Evolutionary conservation across 2,329 filamentous ascomycete genomes (phyloP), one percentile per base, ranked within the genome.

Genomic region (Penicillium sp.): DNA sequence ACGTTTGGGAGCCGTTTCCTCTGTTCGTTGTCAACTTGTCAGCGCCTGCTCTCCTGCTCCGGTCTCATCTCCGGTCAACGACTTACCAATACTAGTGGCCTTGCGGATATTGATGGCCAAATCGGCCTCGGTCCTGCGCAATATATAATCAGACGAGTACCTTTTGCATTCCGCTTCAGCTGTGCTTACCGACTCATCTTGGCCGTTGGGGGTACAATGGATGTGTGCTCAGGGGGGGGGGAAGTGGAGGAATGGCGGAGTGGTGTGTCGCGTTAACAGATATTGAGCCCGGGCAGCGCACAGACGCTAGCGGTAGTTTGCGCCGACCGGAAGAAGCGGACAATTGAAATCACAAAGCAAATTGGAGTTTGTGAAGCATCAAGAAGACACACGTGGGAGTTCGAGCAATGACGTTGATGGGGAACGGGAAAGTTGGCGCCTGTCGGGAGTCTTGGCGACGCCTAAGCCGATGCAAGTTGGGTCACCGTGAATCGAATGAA

Each of bases 1-100:
- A 83, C 85, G 81, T 78, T 88, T 88, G 26, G 85, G 85, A 16
- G 85, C 85, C 41, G 84, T 84, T 73, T 86, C 84, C 67, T 86
- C 84, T 82, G 57, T 50, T 51, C 45, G 58, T 47, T 39, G 56
- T 64, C 50, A 65, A 55, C 59, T 48, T 30, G 62, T 60, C 52
- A 59, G 55, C 47, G 23, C n/a, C 41, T 43, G 35, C 30, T 57
- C 34, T 46, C 56, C 11, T 45, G 40, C 41, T 23, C 39, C n/a
- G 45, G 27, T 40, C 47, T 41, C 29, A 44, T 53, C 46, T 34
- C 41, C 46, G 34, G 27, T 42, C 23, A 32, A 41, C 42, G 48
- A 62, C 75, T 62, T 70, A 81, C 79, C 80, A 62, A 84, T 83
- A 68, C 81, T 85, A 14, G 84, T 87, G 34, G 84, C 84, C 75